phyloP scores from a whole-genome alignment of 2,329 filamentous ascomycete genomes.

The Pezicula radicicola region DNA sequence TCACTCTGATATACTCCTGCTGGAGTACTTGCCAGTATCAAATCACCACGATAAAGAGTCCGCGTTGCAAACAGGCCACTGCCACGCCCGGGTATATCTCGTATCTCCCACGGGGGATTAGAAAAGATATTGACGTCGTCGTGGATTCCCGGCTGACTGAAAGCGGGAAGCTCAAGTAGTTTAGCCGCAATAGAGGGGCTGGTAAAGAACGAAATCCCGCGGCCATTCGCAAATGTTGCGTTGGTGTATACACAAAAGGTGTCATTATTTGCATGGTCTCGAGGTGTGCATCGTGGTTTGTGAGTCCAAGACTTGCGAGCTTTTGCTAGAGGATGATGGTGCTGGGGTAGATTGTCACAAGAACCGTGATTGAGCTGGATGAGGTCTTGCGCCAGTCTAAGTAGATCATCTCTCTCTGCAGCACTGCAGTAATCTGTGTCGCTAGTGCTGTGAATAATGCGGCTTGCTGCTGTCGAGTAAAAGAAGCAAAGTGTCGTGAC shows the following conservation, averaged over 20 bases:
- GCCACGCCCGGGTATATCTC: constrained; percentile 18
- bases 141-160: constrained; percentile 9
- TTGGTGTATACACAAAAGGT: constrained; percentile 25
- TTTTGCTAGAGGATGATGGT: background rate
- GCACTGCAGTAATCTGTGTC: too few species aligned
- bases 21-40: constrained; percentile 20
- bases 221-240: constrained; percentile 17
- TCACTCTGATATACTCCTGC: constrained; percentile 22
- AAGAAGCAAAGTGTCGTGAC: too few species aligned
- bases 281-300: constrained; percentile 15
- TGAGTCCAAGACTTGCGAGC: constrained; percentile 15
- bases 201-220: constrained; percentile 26
- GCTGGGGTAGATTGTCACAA: too few species aligned
- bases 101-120: constrained; percentile 20
- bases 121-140: constrained; percentile 16
- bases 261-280: constrained; percentile 10
- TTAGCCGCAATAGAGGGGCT: constrained; percentile 15
- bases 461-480: too few species aligned
- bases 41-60: constrained; percentile 20
- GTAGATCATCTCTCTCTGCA: too few species aligned
- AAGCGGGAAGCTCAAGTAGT: constrained; percentile 17
- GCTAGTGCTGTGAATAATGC: too few species aligned
- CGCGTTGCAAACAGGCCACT: constrained; percentile 24
- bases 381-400: too few species aligned
- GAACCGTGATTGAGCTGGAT: too few species aligned